Base-by-base conservation (phyloP, 73 alveolate species). In the Tetrahymena thermophila region DNA sequence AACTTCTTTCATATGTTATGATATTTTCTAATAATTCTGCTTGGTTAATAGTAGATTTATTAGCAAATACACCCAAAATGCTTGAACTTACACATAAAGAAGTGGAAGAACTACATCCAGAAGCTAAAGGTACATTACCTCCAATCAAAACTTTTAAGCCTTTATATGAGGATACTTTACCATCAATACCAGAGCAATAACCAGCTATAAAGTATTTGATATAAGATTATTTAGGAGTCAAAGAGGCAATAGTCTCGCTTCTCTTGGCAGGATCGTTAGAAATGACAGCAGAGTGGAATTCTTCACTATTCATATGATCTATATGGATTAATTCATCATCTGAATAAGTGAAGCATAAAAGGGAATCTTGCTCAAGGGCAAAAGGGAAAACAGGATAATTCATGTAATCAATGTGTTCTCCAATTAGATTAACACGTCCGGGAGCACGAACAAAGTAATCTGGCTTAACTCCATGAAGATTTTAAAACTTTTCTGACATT, bases 391-490 rank as follows among this genome's bases (percentile, higher is more conserved):
- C 99, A 21, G 97, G 96, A 85, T 98, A 98, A 43, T 99, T 99
- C 94, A 98, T 97, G 95, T 98, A 98, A 85, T 98, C 99, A 56
- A 98, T 98, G 93, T 98, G 99, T 96, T 98, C 99, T 25, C 99
- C 99, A 43, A 98, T 98, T 19, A 98, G 94, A 85, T 98, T 98
- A 21, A 98, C 99, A 94, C 99, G 97, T 25, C 99, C 99, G 35
- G 99, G 99, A 6, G 98, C 98, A 40, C 97, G 58, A 19, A 96
- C 96, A 44, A 94, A 95, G 85, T 43, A 94, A 21, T 19, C 55
- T 34, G 97, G 97, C 43, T 43, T 37, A 84, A 42, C 56, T n/a
- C 94, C 95, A 25, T 42, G 94, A 17, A 56, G 96, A 13, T 37
- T 94, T 28, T 84, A 37, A 37, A 95, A 95, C 35, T 31, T 71